phyloP scores from a whole-genome alignment of 2,329 filamentous ascomycete genomes.

The Fusarium ambrosium region DNA sequence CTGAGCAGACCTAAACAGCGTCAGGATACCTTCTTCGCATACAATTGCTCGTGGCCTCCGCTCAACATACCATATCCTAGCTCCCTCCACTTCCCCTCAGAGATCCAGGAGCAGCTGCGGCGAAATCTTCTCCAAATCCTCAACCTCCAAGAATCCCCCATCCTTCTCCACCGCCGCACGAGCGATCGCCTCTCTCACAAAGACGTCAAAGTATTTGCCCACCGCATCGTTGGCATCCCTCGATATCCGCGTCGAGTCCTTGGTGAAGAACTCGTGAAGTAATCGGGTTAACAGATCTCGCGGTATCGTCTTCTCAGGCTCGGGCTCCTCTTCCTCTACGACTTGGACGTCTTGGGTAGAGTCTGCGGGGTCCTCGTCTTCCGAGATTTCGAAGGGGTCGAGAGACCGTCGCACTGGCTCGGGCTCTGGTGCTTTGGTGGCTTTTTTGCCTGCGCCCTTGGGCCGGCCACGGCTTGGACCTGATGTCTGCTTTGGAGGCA shows the following conservation, averaged over 20 bases:
- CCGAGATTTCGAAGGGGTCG: slow-evolving; percentile 55
- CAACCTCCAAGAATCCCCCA: slow-evolving; percentile 82
- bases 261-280: slow-evolving; percentile 83
- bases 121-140: slow-evolving; percentile 90
- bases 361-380: slow-evolving; percentile 41
- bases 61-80: neutral
- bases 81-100: slow-evolving; percentile 53
- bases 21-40: neutral
- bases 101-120: slow-evolving; percentile 90
- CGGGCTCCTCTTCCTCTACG: slow-evolving; percentile 50
- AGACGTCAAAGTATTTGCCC: slow-evolving; percentile 90
- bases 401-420: slow-evolving; percentile 47
- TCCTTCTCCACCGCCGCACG: slow-evolving; percentile 79
- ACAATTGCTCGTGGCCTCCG: neutral
- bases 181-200: slow-evolving; percentile 89
- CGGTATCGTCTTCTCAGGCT: slow-evolving; percentile 70
- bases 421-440: slow-evolving; percentile 38
- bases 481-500: slow-evolving; percentile 60
- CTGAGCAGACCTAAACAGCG: neutral
- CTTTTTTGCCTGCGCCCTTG: slow-evolving; percentile 44
- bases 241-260: slow-evolving; percentile 78
- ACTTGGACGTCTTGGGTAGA: slow-evolving; percentile 43
- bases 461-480: slow-evolving; percentile 55
- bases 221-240: slow-evolving; percentile 83
- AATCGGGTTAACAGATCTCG: slow-evolving; percentile 80